A percentile compares a stretch with the other conserved stretches of the same genome.
These are phyloP conservation scores for Erodium texanum DNA, from an alignment of 441 rosid genomes.

Conservation along the genomic window DNA sequence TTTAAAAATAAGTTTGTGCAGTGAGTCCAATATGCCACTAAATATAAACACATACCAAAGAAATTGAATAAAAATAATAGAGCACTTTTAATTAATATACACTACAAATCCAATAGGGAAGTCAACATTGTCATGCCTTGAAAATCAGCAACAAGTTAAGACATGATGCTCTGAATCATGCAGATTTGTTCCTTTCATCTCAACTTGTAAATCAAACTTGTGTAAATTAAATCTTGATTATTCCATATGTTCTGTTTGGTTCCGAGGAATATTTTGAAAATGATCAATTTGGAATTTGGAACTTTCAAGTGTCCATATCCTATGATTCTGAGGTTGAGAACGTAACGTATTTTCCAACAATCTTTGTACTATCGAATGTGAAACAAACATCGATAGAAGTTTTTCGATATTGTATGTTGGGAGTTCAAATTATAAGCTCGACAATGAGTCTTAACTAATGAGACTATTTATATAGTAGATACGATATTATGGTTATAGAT, in stretches of 20 bases:
- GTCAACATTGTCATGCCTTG: neutral
- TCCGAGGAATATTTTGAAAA: neutral
- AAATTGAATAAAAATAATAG: too few species aligned
- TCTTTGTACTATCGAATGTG: neutral
- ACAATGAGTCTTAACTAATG: too few species aligned
- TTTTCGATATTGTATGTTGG: too few species aligned
- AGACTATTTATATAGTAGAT: too few species aligned
- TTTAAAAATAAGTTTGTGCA: neutral
- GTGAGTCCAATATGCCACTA: neutral
- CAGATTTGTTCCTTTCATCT: neutral
- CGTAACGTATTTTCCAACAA: neutral
- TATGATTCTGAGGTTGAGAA: neutral
- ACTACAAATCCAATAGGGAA: neutral
- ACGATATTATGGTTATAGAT: too few species aligned
- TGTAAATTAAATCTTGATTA: neutral
- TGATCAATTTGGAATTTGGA: neutral
- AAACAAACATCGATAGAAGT: neutral
- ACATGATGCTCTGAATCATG: neutral
- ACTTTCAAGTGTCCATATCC: neutral
- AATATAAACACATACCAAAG: neutral
- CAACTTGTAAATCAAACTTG: too few species aligned
- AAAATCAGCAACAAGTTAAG: neutral
- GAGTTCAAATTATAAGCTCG: too few species aligned
- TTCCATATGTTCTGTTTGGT: neutral
- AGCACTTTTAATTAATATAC: neutral